Conservation (phyloP, 2,329 filamentous ascomycete species). For the Colletotrichum sansevieriae region DNA sequence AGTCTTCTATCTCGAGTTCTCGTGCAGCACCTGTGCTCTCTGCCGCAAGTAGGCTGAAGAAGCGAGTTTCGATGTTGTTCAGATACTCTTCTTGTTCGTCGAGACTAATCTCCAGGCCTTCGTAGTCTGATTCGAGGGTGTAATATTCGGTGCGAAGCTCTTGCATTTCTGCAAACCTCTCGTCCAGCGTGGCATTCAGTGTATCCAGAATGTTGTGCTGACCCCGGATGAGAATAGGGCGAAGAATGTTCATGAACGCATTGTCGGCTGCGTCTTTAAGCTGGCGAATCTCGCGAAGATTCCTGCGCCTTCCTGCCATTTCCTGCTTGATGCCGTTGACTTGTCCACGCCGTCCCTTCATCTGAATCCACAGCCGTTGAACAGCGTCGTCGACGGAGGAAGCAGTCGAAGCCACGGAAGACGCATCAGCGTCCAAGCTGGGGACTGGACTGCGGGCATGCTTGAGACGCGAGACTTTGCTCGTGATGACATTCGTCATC, state of each 20-base stretch:
- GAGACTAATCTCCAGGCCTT: conserved; percentile 51
- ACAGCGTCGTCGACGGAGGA: conserved; percentile 46
- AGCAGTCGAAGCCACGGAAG: conserved; percentile 24
- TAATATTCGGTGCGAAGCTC: conserved; percentile 54
- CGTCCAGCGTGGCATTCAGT: conserved; percentile 46
- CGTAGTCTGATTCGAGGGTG: conserved; percentile 52
- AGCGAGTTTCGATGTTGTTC: conserved; percentile 52
- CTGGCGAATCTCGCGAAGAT: conserved; percentile 50
- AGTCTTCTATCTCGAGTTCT: conserved; percentile 9
- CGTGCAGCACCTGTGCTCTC: conserved; percentile 20
- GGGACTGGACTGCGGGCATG: conserved; percentile 44
- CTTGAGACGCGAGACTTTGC: conserved; percentile 52
- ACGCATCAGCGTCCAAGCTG: conserved; percentile 29
- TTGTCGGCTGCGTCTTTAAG: conserved; percentile 55
- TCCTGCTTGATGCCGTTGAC: conserved; percentile 47
- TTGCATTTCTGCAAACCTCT: conserved; percentile 53
- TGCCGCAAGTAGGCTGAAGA: conserved; percentile 54
- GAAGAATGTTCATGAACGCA: conserved; percentile 55
- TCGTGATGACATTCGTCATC: conserved; percentile 50
- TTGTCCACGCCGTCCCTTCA: conserved; percentile 51
- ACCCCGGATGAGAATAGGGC: conserved; percentile 52
- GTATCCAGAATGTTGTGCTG: conserved; percentile 41
- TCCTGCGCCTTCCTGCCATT: conserved; percentile 51
- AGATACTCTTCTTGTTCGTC: conserved; percentile 54
- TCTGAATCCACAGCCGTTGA: conserved; percentile 52